Evolutionary conservation across 305 asterid genomes (phyloP), one percentile per base, ranked within the genome.

Genomic region (Striga hermonthica): DNA sequence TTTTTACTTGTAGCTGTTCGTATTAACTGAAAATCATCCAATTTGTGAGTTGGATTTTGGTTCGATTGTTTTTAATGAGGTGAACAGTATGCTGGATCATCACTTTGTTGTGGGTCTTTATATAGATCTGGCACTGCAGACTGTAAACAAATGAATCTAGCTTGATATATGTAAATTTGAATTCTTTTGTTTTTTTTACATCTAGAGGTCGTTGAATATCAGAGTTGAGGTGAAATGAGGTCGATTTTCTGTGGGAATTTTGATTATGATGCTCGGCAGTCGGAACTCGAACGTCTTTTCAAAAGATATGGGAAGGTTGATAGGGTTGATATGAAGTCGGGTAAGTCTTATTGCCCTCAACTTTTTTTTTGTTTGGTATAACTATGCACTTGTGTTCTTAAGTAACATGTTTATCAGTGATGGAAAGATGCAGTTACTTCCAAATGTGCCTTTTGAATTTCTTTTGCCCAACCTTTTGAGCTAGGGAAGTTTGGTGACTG

Each of bases 321-420:
- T 73, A 80, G 86, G 74, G 89, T 88, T 66, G 96, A 88, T 74
- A 82, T 88, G 94, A 88, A 86, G 75, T 82, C 94, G 71, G 96
- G 96, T 88, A 78, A 81, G 83, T 77, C 68, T 68, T 36, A 38
- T 45, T 57, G 57, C 35, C 39, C 28, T 57, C 15, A 44, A 47
- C 6, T 47, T 15, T 22, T 55, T 49, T 53, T 15, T 44, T 44
- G 36, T 53, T 15, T 44, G 37, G 36, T 44, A 15, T 48, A 14
- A 38, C 44, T 55, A 57, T 11, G 47, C 41, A 34, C 12, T 60
- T 49, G 37, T 49, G 65, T 43, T 52, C 66, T 0, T 12, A 4
- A 15, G 6, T 35, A 34, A 31, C 11, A 36, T 60, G 39, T 59
- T 53, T 55, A 66, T 59, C 39, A 12, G 50, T 60, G 31, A 53